Evolutionary conservation across 306 rosid species (phyloP).

Genomic region (Macrotyloma uniflorum): DNA sequence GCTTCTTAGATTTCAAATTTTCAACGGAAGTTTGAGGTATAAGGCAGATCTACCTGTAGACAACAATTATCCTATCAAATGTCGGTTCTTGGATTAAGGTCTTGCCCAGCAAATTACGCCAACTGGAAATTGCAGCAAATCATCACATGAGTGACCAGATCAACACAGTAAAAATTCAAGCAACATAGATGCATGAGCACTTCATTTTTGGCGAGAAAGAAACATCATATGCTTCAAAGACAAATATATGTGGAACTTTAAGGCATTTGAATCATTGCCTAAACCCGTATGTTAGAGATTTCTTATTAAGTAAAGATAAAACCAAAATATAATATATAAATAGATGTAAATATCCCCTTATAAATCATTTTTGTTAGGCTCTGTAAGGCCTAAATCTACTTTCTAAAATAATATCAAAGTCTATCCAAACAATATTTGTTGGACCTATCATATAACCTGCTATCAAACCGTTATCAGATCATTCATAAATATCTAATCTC

Average conservation of each 20-base stretch:
- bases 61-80: constrained; percentile 89
- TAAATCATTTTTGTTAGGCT: too few species aligned
- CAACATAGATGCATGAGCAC: constrained; percentile 22
- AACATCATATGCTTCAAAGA: constrained; percentile 6
- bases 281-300: neutral
- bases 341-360: too few species aligned
- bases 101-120: constrained; percentile 63
- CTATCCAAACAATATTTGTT: too few species aligned
- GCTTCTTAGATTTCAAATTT: constrained; percentile 47
- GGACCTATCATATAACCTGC: too few species aligned
- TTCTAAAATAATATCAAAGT: too few species aligned
- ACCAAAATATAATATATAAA: too few species aligned
- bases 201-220: constrained; percentile 8
- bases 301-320: too few species aligned
- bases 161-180: constrained; percentile 21
- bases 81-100: constrained; percentile 94
- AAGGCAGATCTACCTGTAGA: constrained; percentile 71
- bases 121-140: constrained; percentile 54
- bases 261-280: constrained; percentile 4
- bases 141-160: constrained; percentile 16
- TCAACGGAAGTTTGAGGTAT: constrained; percentile 20
- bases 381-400: too few species aligned
- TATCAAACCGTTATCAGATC: too few species aligned
- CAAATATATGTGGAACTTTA: constrained; percentile 25
- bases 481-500: too few species aligned